Conservation (phyloP, 2,329 filamentous ascomycete species). For the Diaporthe citri region DNA sequence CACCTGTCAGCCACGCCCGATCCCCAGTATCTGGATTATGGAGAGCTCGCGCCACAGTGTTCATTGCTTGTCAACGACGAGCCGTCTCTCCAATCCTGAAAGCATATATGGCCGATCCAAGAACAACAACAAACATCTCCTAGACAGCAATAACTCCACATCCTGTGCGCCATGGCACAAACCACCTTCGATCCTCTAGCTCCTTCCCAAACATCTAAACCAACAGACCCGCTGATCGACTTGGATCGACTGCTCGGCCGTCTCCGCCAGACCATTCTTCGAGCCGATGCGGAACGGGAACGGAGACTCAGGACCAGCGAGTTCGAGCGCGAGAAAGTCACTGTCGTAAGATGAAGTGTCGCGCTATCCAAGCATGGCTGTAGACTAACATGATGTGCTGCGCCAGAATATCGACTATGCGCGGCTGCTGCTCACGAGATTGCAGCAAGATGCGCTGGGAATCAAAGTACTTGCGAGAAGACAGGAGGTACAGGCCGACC, state of each 20-base stretch:
- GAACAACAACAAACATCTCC: background rate
- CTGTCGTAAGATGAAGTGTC: slow-evolving; percentile 57
- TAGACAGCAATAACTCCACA: background rate
- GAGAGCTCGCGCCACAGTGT: slow-evolving; percentile 36
- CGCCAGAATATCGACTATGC: slow-evolving; percentile 79
- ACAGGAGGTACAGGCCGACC: slow-evolving; percentile 71
- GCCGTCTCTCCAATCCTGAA: background rate
- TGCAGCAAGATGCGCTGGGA: slow-evolving; percentile 77
- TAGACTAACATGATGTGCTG: slow-evolving; percentile 33
- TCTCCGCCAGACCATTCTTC: slow-evolving; percentile 74
- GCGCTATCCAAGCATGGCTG: background rate
- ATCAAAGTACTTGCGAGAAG: slow-evolving; percentile 70
- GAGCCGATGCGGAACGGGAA: slow-evolving; percentile 71
- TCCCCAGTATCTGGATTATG: slow-evolving; percentile 17
- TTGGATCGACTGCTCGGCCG: slow-evolving; percentile 75
- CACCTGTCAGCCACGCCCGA: slow-evolving; percentile 25
- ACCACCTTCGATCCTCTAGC: slow-evolving; percentile 37
- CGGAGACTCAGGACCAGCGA: slow-evolving; percentile 69
- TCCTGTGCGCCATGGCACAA: slow-evolving; percentile 27
- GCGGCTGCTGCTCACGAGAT: slow-evolving; percentile 73
- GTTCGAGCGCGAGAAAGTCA: slow-evolving; percentile 73
- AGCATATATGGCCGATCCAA: background rate
- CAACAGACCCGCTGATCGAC: slow-evolving; percentile 58
- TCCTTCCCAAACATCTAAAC: slow-evolving; percentile 37
- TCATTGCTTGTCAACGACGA: slow-evolving; percentile 18